Percentiles rank a stretch among this genome's conserved stretches.
Conservation (phyloP, 2,329 filamentous ascomycete genomes). For the Talaromyces albobiverticillius region DNA sequence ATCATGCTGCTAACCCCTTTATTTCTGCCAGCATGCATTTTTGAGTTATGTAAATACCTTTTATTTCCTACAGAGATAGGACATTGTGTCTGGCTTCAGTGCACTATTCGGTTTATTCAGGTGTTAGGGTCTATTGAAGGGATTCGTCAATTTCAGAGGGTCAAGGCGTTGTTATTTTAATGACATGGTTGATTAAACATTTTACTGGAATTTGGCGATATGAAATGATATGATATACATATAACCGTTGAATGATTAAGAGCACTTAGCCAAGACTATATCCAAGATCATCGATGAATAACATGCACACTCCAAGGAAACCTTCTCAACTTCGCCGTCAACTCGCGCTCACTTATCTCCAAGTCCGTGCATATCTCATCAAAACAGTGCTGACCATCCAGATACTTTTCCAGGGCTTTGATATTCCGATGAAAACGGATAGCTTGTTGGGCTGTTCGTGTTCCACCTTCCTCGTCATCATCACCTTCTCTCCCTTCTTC, state of each 20-base stretch:
- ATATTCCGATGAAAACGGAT: constrained; percentile 24
- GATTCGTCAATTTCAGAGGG: not conserved
- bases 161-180: not conserved
- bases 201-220: too few species aligned
- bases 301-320: constrained; percentile 45
- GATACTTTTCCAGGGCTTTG: constrained; percentile 37
- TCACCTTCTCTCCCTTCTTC: constrained; percentile 19
- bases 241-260: too few species aligned
- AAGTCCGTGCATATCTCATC: constrained; percentile 52
- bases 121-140: not conserved
- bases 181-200: not conserved
- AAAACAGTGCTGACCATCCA: constrained; percentile 50
- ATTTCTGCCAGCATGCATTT: not conserved
- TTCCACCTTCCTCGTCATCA: constrained; percentile 31
- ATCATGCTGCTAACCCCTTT: too few species aligned
- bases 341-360: constrained; percentile 46
- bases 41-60: not conserved
- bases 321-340: constrained; percentile 42
- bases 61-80: too few species aligned
- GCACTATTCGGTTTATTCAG: too few species aligned
- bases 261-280: too few species aligned
- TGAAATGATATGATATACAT: too few species aligned
- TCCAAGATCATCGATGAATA: constrained; percentile 39
- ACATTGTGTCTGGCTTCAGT: too few species aligned
- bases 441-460: constrained; percentile 16